These are phyloP conservation scores for Myxozyma sirexii DNA, from an alignment of 805 yeast genomes.

Conservation along the genomic window DNA sequence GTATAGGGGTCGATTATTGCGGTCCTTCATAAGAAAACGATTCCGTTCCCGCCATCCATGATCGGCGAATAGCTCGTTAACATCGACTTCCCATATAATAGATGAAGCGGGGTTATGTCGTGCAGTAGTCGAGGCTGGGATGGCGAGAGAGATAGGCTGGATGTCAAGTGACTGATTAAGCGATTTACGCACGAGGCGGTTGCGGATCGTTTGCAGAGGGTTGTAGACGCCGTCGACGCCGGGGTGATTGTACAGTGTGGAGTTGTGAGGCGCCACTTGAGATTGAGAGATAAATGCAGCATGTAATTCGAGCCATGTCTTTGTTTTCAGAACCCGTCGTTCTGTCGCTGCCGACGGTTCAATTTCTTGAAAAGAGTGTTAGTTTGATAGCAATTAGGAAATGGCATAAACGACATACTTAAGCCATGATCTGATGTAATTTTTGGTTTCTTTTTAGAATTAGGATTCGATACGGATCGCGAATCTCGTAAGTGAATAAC, in stretches of 20 bases:
- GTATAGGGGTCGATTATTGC: slow-evolving; percentile 23
- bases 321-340: slow-evolving; percentile 23
- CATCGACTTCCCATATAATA: slow-evolving; percentile 33
- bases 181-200: slow-evolving; percentile 20
- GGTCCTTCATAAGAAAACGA: slow-evolving; percentile 25
- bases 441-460: background rate
- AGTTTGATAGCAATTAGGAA: background rate
- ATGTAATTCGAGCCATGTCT: slow-evolving; percentile 31
- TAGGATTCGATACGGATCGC: background rate
- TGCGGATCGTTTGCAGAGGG: slow-evolving; percentile 33
- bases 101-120: slow-evolving; percentile 6
- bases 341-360: slow-evolving; percentile 22
- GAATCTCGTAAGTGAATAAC: slow-evolving; percentile 30
- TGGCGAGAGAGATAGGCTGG: slow-evolving; percentile 7
- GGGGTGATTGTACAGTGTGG: background rate
- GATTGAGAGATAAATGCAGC: slow-evolving; percentile 18
- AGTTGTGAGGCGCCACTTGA: slow-evolving; percentile 8
- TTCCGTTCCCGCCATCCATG: slow-evolving; percentile 33
- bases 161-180: slow-evolving; percentile 12
- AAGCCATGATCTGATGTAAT: background rate
- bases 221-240: slow-evolving; percentile 35
- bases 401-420: too few species aligned
- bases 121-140: slow-evolving; percentile 28
- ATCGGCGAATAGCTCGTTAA: slow-evolving; percentile 30
- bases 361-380: background rate